Base-by-base conservation (phyloP, 768 basidiomycete genomes). In the Gautieria morchelliformis region DNA sequence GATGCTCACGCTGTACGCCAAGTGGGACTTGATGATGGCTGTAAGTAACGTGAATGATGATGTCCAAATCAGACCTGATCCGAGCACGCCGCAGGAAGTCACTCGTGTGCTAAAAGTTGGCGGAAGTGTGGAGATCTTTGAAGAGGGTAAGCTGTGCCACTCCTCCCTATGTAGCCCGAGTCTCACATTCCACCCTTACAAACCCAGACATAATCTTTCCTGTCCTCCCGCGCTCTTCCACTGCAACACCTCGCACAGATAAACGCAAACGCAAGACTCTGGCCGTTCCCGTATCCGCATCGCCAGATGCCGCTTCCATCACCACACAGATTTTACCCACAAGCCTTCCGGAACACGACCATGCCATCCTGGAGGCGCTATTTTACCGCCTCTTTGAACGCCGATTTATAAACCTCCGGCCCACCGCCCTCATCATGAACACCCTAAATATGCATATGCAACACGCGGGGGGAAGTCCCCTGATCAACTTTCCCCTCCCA, bases 181-280 rank as follows among this genome's bases (percentile, higher is more conserved):
- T 27, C 3, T 27, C 27, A 27, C 27, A 27, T 27, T 27, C 27
- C 20, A 24, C 37, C n/a, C 32, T 27, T 30, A 37, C 10, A 37
- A 5, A 37, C 32, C 20, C 56, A 90, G 87, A 90, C 65, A 77
- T 86, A 30, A 71, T 87, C 45, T 90, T 90, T 65, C 88, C 88
- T n/a, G 70, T 71, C 4, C 75, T 90, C 42, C 87, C 88, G n/a
- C 78, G 78, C 40, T 90, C 87, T 86, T 90, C 87, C 63, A 89
- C 87, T 1, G 51, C 51, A 7, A 52, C 20, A 22, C 76, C 88
- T 52, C 81, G 84, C 22, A 73, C 73, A 30, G 79, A 74, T 63
- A 71, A 78, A 20, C 67, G 73, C 59, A 73, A 76, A 81, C 53
- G 76, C 42, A 22, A 9, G 7, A 44, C 42, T 17, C 9, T 22